Evolutionary conservation across 805 yeast genomes (phyloP).

Genomic region (Yarrowia divulgata): DNA sequence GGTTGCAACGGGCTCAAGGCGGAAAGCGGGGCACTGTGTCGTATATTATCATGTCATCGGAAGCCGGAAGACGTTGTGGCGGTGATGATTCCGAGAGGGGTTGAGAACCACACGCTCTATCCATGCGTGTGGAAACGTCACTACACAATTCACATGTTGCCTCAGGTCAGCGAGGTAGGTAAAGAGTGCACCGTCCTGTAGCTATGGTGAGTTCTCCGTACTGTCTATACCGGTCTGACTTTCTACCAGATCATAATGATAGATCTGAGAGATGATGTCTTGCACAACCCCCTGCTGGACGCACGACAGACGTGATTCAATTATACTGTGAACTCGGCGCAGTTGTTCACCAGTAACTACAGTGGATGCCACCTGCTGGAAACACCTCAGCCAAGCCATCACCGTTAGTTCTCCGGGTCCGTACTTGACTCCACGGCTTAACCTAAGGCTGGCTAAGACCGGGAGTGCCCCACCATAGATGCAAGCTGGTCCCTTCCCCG

Average conservation of each 20-base stretch:
- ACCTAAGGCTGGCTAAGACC: neutral
- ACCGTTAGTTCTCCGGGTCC: neutral
- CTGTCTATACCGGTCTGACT: too few relatives aligned
- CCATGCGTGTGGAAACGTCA: neutral
- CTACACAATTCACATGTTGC: neutral
- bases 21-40: neutral
- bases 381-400: too few relatives aligned
- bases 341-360: too few relatives aligned
- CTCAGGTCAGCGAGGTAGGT: neutral
- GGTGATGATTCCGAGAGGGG: conserved; percentile 1
- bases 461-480: neutral
- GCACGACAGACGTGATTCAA: too few relatives aligned
- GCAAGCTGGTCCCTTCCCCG: conserved; percentile 6
- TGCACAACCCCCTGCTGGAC: too few relatives aligned
- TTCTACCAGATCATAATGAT: too few relatives aligned
- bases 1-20: conserved; percentile 19
- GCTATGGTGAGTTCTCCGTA: too few relatives aligned
- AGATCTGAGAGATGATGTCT: too few relatives aligned
- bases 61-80: neutral
- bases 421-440: neutral
- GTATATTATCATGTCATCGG: neutral
- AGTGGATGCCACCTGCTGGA: too few relatives aligned
- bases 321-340: too few relatives aligned
- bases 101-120: neutral
- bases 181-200: conserved; percentile 1